Evolutionary conservation across 2,329 filamentous ascomycete genomes (phyloP), one percentile per base, ranked within the genome.

Genomic region (Penicillium rolfsii): DNA sequence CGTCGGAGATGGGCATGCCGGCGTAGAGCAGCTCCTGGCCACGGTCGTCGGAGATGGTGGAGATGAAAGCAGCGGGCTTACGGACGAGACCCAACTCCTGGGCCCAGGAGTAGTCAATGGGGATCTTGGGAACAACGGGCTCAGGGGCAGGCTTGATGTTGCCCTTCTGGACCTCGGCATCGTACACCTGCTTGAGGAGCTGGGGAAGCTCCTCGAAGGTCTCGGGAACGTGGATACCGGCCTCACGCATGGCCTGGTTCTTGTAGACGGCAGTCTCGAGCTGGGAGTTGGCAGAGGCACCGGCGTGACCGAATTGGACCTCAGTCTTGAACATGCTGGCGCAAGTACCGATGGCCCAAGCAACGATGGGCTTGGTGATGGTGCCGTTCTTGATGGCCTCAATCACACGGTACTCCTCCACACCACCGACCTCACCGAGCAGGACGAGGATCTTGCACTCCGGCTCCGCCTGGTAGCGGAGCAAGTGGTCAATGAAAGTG

Each of bases 291-390:
- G 95, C 95, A 71, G 97, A 97, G 57, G 95, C 93, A 82, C 95
- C 95, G 73, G 95, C 95, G 84, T 99, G 95, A 75, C 95, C 95
- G 83, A 99, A 99, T 82, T 99, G 95, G 49, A 99, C 95, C 85
- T 99, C 95, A 43, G 95, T 99, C 89, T 97, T 98, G 86, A 99
- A 96, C 93, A 99, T 95, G 86, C 91, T 94, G 67, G 95, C 95
- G 81, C 96, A 97, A 73, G 95, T 99, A 85, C 95, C 95, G 75
- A 99, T 99, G 70, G 95, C 95, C 95, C 95, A 99, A 46, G 95
- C 95, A 64, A 99, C 93, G 75, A 99, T 95, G 74, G 95, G 95
- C 89, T 99, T 99, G 79, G 90, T 99, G 79, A 99, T 97, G 77
- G 87, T 81, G 74, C 95, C 95, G 69, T 90, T 85, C 88, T 98